Conservation (phyloP, 768 basidiomycete genomes). For the Termitomyces eurrhizus region DNA sequence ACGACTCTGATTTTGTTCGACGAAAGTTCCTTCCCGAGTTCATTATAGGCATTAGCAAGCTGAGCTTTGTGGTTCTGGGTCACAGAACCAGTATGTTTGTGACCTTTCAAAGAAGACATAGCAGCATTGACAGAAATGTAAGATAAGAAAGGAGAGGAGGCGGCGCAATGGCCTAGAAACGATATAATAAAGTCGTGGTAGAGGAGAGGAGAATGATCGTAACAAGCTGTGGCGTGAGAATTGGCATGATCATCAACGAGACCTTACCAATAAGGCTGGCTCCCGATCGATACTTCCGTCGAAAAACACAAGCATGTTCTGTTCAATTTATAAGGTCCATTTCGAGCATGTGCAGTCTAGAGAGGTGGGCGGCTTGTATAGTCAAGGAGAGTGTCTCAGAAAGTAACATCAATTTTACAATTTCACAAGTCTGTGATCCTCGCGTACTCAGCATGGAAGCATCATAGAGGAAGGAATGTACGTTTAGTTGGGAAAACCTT, state of each 20-base stretch:
- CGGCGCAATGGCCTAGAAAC: conserved; percentile 28
- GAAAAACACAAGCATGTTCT: neutral
- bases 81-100: conserved; percentile 59
- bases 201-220: conserved; percentile 2
- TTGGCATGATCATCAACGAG: conserved; percentile 2
- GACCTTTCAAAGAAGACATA: conserved; percentile 50
- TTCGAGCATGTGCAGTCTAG: too few relatives aligned
- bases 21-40: conserved; percentile 94
- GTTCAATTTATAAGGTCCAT: too few relatives aligned
- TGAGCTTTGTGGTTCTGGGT: conserved; percentile 80
- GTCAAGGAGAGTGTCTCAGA: too few relatives aligned
- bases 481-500: too few relatives aligned
- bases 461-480: too few relatives aligned
- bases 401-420: too few relatives aligned
- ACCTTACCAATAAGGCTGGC: neutral
- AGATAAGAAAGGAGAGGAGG: conserved; percentile 32
- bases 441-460: too few relatives aligned
- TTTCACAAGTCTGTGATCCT: too few relatives aligned
- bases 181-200: conserved; percentile 3
- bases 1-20: conserved; percentile 87
- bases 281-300: neutral
- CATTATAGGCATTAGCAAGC: conserved; percentile 94
- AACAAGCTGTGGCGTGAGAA: conserved; percentile 16
- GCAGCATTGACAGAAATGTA: conserved; percentile 31
- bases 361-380: too few relatives aligned